Evolutionary conservation across 305 asterid genomes (phyloP).

Genomic region (Vinca major): DNA sequence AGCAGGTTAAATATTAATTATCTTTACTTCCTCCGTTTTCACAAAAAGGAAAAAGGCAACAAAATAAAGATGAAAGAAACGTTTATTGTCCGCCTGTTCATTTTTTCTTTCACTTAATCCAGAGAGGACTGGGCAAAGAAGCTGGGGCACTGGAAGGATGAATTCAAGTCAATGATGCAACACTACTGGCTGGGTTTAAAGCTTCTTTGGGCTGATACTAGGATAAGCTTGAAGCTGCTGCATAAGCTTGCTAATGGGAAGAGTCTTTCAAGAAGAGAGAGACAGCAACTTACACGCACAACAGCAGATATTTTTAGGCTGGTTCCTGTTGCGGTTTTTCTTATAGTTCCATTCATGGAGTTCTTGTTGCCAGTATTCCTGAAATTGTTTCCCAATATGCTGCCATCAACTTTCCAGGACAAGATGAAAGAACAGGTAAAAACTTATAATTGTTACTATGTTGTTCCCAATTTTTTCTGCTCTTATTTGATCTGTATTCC

Average conservation of each 20-base stretch:
- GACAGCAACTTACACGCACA: slow-evolving; percentile 92
- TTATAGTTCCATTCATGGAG: slow-evolving; percentile 97
- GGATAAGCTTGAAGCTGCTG: slow-evolving; percentile 76
- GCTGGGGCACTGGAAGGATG: slow-evolving; percentile 78
- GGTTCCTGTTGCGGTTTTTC: slow-evolving; percentile 90
- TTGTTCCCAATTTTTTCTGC: slow-evolving; percentile 5
- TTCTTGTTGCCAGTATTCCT: slow-evolving; percentile 89
- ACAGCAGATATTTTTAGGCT: slow-evolving; percentile 95
- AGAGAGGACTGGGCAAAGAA: slow-evolving; percentile 96
- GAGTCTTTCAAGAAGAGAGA: slow-evolving; percentile 87
- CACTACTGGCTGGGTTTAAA: slow-evolving; percentile 95
- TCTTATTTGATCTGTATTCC: neutral
- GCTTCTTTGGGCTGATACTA: slow-evolving; percentile 80
- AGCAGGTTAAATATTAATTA: slow-evolving; percentile 60
- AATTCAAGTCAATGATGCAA: slow-evolving; percentile 73
- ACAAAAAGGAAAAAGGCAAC: neutral
- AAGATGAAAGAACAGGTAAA: slow-evolving; percentile 96
- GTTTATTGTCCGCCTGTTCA: slow-evolving; percentile 5
- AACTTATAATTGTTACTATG: slow-evolving; percentile 17
- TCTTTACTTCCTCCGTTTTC: slow-evolving; percentile 6
- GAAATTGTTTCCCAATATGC: slow-evolving; percentile 90
- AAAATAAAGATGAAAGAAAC: neutral
- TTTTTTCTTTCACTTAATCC: slow-evolving; percentile 20
- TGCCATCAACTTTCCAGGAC: slow-evolving; percentile 98
- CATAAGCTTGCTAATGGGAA: slow-evolving; percentile 79